Evolutionary conservation across 2,329 filamentous ascomycete genomes (phyloP).

Genomic region (Myrmaecium sp.): DNA sequence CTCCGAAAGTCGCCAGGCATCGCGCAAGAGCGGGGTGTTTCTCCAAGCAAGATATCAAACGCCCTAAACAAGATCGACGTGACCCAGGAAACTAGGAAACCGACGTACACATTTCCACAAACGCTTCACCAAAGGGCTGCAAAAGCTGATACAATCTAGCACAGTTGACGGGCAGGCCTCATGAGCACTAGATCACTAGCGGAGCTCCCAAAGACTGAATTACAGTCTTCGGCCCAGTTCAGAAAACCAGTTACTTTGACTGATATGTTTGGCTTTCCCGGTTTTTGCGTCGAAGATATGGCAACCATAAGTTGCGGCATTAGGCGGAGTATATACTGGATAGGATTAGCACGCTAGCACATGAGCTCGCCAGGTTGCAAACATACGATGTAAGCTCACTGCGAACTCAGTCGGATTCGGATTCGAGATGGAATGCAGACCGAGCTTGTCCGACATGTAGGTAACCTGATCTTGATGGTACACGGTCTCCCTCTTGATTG

Average conservation of each 20-base stretch:
- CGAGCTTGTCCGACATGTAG: conserved; percentile 82
- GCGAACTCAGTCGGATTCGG: conserved; percentile 53
- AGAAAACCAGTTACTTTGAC: conserved; percentile 59
- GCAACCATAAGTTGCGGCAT: conserved; percentile 69
- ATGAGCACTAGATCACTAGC: too few species aligned
- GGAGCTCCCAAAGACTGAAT: too few species aligned
- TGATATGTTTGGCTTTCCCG: conserved; percentile 54
- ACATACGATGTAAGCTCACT: conserved; percentile 61
- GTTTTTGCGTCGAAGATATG: conserved; percentile 65
- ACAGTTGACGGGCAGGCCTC: too few species aligned
- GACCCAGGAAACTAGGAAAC: too few species aligned
- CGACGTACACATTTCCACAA: too few species aligned
- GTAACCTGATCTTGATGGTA: conserved; percentile 59
- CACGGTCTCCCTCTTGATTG: conserved; percentile 47
- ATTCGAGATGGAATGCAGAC: conserved; percentile 71
- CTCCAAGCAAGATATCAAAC: too few species aligned
- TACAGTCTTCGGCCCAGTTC: conserved; percentile 22
- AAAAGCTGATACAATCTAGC: too few species aligned
- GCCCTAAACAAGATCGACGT: too few species aligned
- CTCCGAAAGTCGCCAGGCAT: too few species aligned
- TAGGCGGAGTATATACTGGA: conserved; percentile 67
- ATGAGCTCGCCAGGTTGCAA: conserved; percentile 1
- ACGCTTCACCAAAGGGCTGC: too few species aligned
- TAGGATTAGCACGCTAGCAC: conserved; percentile 2
- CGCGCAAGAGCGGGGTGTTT: too few species aligned